Base-by-base conservation (phyloP, 1,284 basidiomycete species). In the Trichosporon sp. region DNA sequence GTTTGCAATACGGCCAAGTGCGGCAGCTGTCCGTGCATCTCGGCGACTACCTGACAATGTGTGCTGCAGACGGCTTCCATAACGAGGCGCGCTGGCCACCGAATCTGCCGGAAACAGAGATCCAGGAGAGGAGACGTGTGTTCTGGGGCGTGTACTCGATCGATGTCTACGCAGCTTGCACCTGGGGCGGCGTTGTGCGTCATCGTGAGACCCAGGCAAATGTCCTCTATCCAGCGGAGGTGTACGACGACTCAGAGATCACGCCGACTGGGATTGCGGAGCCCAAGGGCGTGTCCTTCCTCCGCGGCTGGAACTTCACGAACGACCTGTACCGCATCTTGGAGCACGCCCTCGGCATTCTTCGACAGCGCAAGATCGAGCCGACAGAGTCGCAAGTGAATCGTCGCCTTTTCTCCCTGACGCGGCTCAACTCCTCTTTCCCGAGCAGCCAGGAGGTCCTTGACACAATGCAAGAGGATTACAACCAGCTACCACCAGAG, bases 131-230 rank as follows among this genome's bases (percentile, higher is more conserved):
- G 27, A 52, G 78, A 5, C 61, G 77, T 58, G 58, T 78, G 78
- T 80, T 76, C 62, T 80, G 78, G 78, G 69, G 71, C 7, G 71
- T 69, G 1, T 80, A 80, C 67, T 74, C 76, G 16, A 61, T 74
- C 13, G 77, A 78, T 63, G 70, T 80, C 11, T 80, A 79, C 63
- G 40, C 70, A 1, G 70, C 78, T 0, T 71, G 74, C 8, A 77
- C 75, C 0, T 80, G 73, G 69, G 76, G 76, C 8, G 71, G 73
- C 1, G 70, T 76, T 4, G 69, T 74, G 1, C 71, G 72, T 4
- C 76, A 78, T 62, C 72, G 78, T 7, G 78, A 78, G 67, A 65
- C 71, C 3, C 75, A 79, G 65, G 67, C 68, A 23, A 75, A 71
- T 23, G 77, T 80, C 4, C 67, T 72, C 13, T 80, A 80, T 62